A percentile compares a stretch with the other conserved stretches of the same genome.
These are phyloP conservation scores for Ophiocordyceps camponoti-leonardi DNA, from an alignment of 2,329 filamentous ascomycete species.

Conservation along the genomic window DNA sequence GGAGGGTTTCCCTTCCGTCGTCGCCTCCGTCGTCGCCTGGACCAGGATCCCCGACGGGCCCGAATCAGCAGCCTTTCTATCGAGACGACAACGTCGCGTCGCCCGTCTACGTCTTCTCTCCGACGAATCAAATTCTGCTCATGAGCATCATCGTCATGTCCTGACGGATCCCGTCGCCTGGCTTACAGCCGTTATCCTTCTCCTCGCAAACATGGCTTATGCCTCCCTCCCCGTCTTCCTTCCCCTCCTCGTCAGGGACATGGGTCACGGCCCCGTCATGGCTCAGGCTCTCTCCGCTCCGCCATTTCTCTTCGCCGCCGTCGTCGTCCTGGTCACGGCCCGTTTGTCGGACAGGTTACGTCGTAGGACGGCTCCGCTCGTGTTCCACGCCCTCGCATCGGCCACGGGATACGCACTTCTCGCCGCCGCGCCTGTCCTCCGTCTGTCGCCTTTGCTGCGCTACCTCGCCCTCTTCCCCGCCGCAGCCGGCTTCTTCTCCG, in stretches of 20 bases:
- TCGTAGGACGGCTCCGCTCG: slow-evolving; percentile 47
- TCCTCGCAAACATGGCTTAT: slow-evolving; percentile 77
- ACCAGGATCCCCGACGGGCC: slow-evolving; percentile 61
- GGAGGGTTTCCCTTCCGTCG: slow-evolving; percentile 69
- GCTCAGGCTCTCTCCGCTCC: slow-evolving; percentile 69
- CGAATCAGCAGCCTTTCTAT: slow-evolving; percentile 44
- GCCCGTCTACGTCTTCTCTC: slow-evolving; percentile 49
- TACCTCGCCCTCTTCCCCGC: slow-evolving; percentile 70
- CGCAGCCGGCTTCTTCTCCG: slow-evolving; percentile 63
- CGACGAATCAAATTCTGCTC: slow-evolving; percentile 12
- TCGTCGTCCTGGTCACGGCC: slow-evolving; percentile 53
- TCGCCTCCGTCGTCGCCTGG: slow-evolving; percentile 61
- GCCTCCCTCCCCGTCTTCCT: slow-evolving; percentile 76
- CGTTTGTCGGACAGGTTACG: slow-evolving; percentile 51
- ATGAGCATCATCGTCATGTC: slow-evolving; percentile 4
- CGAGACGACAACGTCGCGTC: slow-evolving; percentile 46
- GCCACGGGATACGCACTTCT: slow-evolving; percentile 42
- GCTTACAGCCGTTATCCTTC: slow-evolving; percentile 68
- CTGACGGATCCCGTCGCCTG: slow-evolving; percentile 28
- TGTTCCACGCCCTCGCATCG: slow-evolving; percentile 52
- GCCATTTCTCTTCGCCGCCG: slow-evolving; percentile 63
- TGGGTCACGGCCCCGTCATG: slow-evolving; percentile 52
- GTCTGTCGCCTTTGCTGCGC: slow-evolving; percentile 30
- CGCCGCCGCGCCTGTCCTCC: slow-evolving; percentile 33
- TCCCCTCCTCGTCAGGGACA: slow-evolving; percentile 58